Percentiles rank a stretch among this genome's conserved stretches.
phyloP scores from a whole-genome alignment of 441 rosid genomes.

The Lepidium campestre region DNA sequence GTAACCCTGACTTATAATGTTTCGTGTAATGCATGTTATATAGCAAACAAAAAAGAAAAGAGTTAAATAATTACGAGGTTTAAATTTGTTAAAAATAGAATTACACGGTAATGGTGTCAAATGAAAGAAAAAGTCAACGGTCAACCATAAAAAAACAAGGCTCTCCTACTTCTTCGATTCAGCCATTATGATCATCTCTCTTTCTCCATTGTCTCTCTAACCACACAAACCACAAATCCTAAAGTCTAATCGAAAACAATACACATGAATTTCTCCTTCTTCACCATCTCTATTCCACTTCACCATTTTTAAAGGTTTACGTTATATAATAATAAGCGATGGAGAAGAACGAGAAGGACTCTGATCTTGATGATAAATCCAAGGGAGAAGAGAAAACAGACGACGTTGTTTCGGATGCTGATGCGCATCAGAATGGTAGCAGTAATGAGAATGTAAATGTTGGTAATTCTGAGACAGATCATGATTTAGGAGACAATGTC shows the following conservation, averaged over 20 bases:
- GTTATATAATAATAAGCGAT: conserved; percentile 14
- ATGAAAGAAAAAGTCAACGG: conserved; percentile 22
- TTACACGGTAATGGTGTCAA: conserved; percentile 3
- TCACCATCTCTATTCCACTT: conserved; percentile 11
- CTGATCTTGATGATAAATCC: conserved; percentile 8
- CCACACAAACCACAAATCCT: conserved; percentile 20
- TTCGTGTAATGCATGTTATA: neutral
- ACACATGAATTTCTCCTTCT: conserved; percentile 28
- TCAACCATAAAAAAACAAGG: conserved; percentile 15
- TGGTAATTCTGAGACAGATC: conserved; percentile 22
- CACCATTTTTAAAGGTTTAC: conserved; percentile 6
- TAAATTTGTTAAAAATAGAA: conserved; percentile 9
- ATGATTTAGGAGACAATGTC: conserved; percentile 9
- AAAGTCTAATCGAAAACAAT: conserved; percentile 15
- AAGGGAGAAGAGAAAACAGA: neutral
- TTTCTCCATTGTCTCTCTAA: conserved; percentile 17
- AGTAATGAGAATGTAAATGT: neutral
- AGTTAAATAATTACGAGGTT: conserved; percentile 10
- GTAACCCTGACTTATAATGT: neutral
- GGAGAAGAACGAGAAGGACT: conserved; percentile 27
- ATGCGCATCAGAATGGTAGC: neutral
- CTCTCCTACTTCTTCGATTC: conserved; percentile 27
- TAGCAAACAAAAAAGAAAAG: neutral
- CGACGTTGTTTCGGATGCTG: conserved; percentile 2
- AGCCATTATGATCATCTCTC: conserved; percentile 18